These are phyloP conservation scores for Pichia sp. DNA, from an alignment of 1,139 yeast genomes.

Conservation along the genomic window DNA sequence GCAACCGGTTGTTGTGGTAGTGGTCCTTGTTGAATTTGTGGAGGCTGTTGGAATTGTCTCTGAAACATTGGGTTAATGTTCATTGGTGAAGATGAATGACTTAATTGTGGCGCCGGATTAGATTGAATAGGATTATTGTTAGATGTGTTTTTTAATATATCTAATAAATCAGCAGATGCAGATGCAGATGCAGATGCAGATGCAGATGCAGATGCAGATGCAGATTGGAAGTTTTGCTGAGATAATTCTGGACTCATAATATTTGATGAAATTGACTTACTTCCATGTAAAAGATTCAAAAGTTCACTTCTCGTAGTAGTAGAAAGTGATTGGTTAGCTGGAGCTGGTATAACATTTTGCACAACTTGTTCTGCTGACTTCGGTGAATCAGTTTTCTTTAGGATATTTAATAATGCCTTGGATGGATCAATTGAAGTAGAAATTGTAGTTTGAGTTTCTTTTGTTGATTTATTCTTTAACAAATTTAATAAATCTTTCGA, in stretches of 20 bases:
- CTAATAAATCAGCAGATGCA: conserved; percentile 11
- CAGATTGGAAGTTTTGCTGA: neutral
- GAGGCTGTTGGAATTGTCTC: neutral
- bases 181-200: neutral
- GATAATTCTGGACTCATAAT: neutral
- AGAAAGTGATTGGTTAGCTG: neutral
- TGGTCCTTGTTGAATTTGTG: neutral
- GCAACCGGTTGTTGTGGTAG: neutral
- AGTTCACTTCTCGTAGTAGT: neutral
- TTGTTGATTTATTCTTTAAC: neutral
- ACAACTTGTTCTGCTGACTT: no score
- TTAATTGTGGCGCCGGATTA: neutral
- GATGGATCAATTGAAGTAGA: neutral
- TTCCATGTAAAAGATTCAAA: neutral
- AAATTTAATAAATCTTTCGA: neutral
- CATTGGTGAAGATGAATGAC: neutral
- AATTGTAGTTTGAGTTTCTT: neutral
- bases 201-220: neutral
- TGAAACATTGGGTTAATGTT: neutral
- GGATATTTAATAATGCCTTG: conserved; percentile 11
- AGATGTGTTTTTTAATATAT: conserved; percentile 15
- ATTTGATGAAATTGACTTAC: neutral
- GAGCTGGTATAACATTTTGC: no score
- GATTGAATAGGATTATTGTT: neutral
- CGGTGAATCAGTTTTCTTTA: conserved; percentile 7